Evolutionary conservation across 2,329 filamentous ascomycete species (phyloP), one percentile per base, ranked within the genome.

Genomic region (Aspergillus viridinutans): DNA sequence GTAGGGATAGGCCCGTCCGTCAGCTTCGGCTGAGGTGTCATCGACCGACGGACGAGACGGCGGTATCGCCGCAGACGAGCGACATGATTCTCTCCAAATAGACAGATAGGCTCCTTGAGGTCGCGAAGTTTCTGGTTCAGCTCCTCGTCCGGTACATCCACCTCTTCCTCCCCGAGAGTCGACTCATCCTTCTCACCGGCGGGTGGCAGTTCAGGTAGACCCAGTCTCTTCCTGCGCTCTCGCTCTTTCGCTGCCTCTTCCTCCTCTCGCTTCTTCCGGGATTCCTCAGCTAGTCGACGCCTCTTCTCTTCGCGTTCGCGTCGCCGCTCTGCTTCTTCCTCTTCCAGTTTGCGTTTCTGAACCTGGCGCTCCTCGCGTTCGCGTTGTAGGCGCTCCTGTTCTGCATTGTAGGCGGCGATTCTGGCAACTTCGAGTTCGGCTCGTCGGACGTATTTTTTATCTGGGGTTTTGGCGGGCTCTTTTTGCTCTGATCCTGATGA

Each of bases 331-430:
- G 86, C 86, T 56, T 90, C 89, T 26, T 96, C 92, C 38, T 96
- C 92, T 54, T 97, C 93, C 25, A 86, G 84, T 74, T 95, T 94
- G 64, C 93, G 90, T 77, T 97, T 97, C 65, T 88, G 86, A 1
- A 84, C 82, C 1, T 85, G 79, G 61, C 86, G 87, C 59, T 88
- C 85, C 58, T 85, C 80, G 28, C 90, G 89, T 68, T 90, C 86
- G 42, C 80, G 81, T 64, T 92, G 89, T 53, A 90, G 79, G 3
- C 83, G 83, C 62, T 85, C 85, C 73, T 97, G 92, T 67, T 96
- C 91, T 14, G 88, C 88, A 1, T 85, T 79, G 77, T 99, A 99
- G 59, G 87, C 85, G 42, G 86, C 88, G 69, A 89, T 81, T 53
- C 94, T 88, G 67, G 90, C 85, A 53, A 89, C 88, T 80, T 99